Base-by-base conservation (phyloP, 1,139 yeast genomes). In the Geotrichum bryndzae region DNA sequence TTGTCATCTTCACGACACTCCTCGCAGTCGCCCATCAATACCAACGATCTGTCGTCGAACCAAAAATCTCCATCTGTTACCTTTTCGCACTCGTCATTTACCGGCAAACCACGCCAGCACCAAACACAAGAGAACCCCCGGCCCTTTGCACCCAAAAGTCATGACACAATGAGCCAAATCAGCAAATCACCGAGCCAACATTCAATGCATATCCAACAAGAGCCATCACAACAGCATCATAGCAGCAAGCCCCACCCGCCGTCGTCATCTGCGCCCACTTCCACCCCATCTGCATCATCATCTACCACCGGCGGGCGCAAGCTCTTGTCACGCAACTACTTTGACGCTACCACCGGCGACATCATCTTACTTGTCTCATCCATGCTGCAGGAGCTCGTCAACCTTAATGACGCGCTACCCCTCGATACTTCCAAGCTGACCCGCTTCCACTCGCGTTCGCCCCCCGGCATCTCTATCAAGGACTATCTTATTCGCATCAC, bases 361-460 rank as follows among this genome's bases (percentile, higher is more conserved):
- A 76, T 94, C 54, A 84, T 91, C 52, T 78, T 82, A 0, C 77
- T 92, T 46, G 86, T 92, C 38, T 79, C 96, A 1, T 78, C 96
- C 61, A 90, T 92, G 96, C 77, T 94, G 48, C 82, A 83, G 59
- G 87, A 88, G 56, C 78, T 90, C 38, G 88, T 89, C 45, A 75
- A 79, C 29, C 77, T 88, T 58, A 90, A 90, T 72, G 96, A 90
- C 71, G 71, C 73, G n/a, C 70, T 77, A 22, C 80, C 80, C 27
- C 76, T 77, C 61, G 75, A 75, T 46, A 71, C 76, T 13, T 75
- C 77, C 27, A 74, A 79, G 54, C 79, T 94, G 59, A 94, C 99
- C 0, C 80, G 98, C 66, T 94, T 92, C 72, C 99, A 94, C 73
- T 91, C 97, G 4, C 72, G 97, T 65, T 86, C 95, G 0, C 97